Evolutionary conservation across 2,329 filamentous ascomycete genomes (phyloP), one percentile per base, ranked within the genome.

Genomic region (Verticillium zaregamsianum): DNA sequence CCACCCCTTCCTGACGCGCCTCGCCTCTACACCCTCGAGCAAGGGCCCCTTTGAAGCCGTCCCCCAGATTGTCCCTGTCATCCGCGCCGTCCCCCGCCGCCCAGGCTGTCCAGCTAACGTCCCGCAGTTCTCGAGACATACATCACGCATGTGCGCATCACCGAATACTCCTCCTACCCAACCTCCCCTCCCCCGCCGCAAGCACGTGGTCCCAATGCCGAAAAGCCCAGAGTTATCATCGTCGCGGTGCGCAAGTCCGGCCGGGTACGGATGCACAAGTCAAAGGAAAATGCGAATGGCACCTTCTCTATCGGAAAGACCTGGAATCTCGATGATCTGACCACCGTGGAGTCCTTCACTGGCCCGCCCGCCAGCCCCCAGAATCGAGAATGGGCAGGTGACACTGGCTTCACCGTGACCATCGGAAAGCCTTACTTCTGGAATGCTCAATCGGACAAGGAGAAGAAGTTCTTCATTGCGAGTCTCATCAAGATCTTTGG

Each of bases 391-490:
- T 96, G 91, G 91, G 94, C 92, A 25, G 89, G 90, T 59, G 89
- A 89, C 62, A 86, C 87, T 55, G 95, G 95, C 17, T 98, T 99
- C 72, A 81, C 90, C 31, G 92, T 98, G 58, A 95, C 89, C 1
- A 85, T 99, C 32, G 90, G 90, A 31, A 99, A 99, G 75, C 91
- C 93, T 0, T 99, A 99, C 77, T 99, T 95, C 75, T 99, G 95
- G 95, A 88, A 96, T 75, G 93, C 95, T 37, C 89, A 92, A 66
- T 95, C 92, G 1, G 85, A 91, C 59, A 97, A 97, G 79, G 95
- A 99, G 77, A 98, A 97, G 81, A 94, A 97, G 73, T 98, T 98
- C 78, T 99, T 99, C 76, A 95, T 99, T 70, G 93, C 91, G 37
- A 97, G 93, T 75, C 78, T 98, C 68, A 87, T 98, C 71, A 99